Conservation (phyloP, 2,329 filamentous ascomycete species). For the Claviceps sp. region DNA sequence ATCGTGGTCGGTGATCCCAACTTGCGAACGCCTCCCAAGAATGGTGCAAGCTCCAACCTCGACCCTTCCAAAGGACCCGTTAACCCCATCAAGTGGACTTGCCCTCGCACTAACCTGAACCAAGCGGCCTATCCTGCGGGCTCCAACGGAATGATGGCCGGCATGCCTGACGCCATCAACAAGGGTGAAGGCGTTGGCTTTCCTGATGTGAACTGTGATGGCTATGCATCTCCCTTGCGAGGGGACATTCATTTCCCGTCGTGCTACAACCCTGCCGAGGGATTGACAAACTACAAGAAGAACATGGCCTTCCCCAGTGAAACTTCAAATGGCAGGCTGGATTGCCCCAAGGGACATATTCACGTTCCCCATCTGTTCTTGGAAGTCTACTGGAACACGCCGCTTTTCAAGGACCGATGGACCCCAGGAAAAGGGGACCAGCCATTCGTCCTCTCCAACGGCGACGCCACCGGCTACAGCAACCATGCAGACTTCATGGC, state of each 20-base stretch:
- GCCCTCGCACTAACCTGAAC: constrained; percentile 39
- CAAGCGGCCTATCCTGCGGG: constrained; percentile 37
- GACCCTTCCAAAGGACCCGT: constrained; percentile 38
- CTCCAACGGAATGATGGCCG: constrained; percentile 41
- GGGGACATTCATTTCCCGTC: constrained; percentile 60
- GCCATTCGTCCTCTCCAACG: constrained; percentile 57
- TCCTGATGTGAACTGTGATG: constrained; percentile 56
- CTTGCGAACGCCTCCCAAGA: constrained; percentile 42
- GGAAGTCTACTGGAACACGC: constrained; percentile 49
- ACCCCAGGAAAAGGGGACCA: constrained; percentile 37
- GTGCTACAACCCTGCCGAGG: constrained; percentile 55
- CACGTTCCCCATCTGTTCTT: constrained; percentile 45
- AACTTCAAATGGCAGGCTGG: constrained; percentile 29
- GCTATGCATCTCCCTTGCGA: constrained; percentile 45
- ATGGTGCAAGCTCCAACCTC: constrained; percentile 34
- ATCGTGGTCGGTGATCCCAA: constrained; percentile 55
- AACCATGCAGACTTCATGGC: constrained; percentile 62
- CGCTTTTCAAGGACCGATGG: constrained; percentile 38
- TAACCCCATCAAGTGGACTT: constrained; percentile 45
- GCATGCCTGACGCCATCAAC: constrained; percentile 41
- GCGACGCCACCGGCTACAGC: constrained; percentile 57
- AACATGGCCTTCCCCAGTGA: constrained; percentile 53
- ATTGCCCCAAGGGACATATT: constrained; percentile 41
- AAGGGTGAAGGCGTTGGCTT: constrained; percentile 49
- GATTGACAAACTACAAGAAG: constrained; percentile 43